These are phyloP conservation scores for Candida berthetii DNA, from an alignment of 805 yeast species.

Conservation along the genomic window DNA sequence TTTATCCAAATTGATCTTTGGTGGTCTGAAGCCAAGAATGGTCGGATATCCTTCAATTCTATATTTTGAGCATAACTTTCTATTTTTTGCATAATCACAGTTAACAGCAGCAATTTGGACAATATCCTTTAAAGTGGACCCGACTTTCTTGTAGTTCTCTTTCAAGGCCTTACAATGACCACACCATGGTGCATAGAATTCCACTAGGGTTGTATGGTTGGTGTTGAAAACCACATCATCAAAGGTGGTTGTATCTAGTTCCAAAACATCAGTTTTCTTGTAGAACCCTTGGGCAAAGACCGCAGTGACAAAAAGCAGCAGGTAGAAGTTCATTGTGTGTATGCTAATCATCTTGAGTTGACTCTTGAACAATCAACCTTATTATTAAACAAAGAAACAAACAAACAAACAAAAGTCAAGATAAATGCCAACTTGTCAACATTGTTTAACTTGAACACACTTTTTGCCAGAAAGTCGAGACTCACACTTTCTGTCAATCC, in stretches of 20 bases:
- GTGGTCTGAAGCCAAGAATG: constrained; percentile 74
- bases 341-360: too few relatives aligned
- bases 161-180: constrained; percentile 81
- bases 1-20: constrained; percentile 38
- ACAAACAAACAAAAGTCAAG: too few relatives aligned
- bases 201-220: constrained; percentile 76
- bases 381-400: too few relatives aligned
- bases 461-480: too few relatives aligned
- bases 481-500: too few relatives aligned
- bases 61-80: constrained; percentile 60
- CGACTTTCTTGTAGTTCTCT: constrained; percentile 59
- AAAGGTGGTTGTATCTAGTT: constrained; percentile 52
- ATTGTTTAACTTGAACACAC: too few relatives aligned
- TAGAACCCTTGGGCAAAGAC: constrained; percentile 21
- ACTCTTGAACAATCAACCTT: too few relatives aligned
- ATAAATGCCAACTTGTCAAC: too few relatives aligned
- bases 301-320: too few relatives aligned
- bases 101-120: constrained; percentile 76
- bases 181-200: constrained; percentile 98
- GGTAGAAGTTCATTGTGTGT: too few relatives aligned
- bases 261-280: constrained; percentile 37
- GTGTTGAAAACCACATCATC: constrained; percentile 59
- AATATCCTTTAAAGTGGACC: constrained; percentile 46
- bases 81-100: constrained; percentile 69
- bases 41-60: constrained; percentile 82